phyloP scores from a whole-genome alignment of 2,329 filamentous ascomycete species.

The Macrophomina phaseolina region DNA sequence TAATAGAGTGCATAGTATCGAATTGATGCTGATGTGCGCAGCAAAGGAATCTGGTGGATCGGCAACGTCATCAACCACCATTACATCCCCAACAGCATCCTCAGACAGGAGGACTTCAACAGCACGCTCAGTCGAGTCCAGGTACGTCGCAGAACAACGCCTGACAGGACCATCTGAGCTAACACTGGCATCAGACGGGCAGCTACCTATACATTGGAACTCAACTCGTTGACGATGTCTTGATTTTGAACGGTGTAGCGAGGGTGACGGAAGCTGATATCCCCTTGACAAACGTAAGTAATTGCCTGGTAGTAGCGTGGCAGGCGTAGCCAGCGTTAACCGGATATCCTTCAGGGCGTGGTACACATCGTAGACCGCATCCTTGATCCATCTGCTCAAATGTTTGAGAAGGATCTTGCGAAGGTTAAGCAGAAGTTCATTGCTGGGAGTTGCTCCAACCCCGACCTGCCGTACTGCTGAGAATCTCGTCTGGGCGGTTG shows the following conservation, averaged over 20 bases:
- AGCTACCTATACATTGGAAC: constrained; percentile 21
- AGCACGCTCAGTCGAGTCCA: neutral
- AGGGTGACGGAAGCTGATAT: constrained; percentile 19
- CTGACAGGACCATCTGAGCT: too few relatives aligned
- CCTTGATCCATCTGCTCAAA: constrained; percentile 35
- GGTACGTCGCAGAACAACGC: neutral
- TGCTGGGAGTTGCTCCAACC: constrained; percentile 37
- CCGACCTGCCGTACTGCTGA: constrained; percentile 34
- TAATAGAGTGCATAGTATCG: fast-evolving
- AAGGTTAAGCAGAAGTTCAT: constrained; percentile 35
- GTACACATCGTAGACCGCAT: constrained; percentile 36
- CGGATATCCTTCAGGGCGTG: constrained; percentile 31
- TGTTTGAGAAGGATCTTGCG: constrained; percentile 35
- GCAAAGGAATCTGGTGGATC: constrained; percentile 27
- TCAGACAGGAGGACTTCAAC: constrained; percentile 11
- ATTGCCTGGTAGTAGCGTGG: too few relatives aligned
- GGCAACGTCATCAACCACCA: constrained; percentile 25
- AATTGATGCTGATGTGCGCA: neutral
- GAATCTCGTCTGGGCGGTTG: too few relatives aligned
- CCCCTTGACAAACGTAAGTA: constrained; percentile 16
- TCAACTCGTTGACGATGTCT: neutral
- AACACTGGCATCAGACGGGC: neutral
- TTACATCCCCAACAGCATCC: constrained; percentile 15
- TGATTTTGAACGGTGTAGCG: constrained; percentile 21
- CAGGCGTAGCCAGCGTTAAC: too few relatives aligned